phyloP scores from a whole-genome alignment of 129 eudicot genomes.

The Solidago caesia region DNA sequence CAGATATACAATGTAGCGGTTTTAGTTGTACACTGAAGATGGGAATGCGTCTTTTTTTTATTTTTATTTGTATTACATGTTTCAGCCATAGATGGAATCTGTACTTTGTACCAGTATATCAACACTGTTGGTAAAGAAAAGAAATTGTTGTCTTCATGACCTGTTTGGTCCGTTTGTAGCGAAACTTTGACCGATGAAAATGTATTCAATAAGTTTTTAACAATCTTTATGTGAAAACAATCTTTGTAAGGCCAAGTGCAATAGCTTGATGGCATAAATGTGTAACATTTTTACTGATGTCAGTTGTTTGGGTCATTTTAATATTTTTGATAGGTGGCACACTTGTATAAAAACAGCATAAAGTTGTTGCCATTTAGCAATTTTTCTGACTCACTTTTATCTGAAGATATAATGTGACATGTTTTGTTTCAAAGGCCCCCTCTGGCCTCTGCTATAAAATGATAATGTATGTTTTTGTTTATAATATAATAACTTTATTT shows the following conservation, averaged over 20 bases:
- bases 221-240: conserved; percentile 24
- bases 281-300: not conserved
- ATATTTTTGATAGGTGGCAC: not conserved
- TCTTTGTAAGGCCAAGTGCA: not conserved
- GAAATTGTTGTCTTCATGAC: conserved; percentile 3
- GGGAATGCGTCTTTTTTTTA: not conserved
- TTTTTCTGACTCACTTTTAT: not conserved
- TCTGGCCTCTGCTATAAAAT: not conserved
- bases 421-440: not conserved
- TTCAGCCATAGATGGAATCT: conserved; percentile 25
- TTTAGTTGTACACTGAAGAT: conserved; percentile 16
- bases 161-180: conserved; percentile 23
- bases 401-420: conserved; percentile 11
- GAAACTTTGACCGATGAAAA: conserved; percentile 18
- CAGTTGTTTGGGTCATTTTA: not conserved
- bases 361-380: conserved; percentile 18
- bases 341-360: not conserved
- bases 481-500: not conserved
- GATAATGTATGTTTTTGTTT: not conserved
- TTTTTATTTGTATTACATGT: conserved; percentile 17
- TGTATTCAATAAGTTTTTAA: conserved; percentile 22
- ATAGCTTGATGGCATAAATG: conserved; percentile 8
- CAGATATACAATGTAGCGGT: not conserved
- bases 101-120: conserved; percentile 33
- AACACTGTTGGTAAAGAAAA: conserved; percentile 28